These are phyloP conservation scores for Paecilomyces sp. DNA, from an alignment of 2,329 filamentous ascomycete genomes.

Conservation along the genomic window DNA sequence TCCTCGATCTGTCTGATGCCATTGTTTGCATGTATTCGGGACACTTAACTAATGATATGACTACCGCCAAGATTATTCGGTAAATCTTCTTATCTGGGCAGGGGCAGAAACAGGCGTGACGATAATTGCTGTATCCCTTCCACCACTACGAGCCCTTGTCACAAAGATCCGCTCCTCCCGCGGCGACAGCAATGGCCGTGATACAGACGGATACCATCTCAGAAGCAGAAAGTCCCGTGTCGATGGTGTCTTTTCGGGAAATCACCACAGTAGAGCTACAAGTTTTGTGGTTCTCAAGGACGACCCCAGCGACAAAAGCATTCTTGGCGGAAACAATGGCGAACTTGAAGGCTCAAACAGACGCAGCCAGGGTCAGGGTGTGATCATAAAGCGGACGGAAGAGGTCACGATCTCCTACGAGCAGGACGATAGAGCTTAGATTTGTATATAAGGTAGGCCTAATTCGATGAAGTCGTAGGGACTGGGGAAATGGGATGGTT, in stretches of 20 bases:
- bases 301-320: not conserved
- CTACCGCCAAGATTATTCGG: not conserved
- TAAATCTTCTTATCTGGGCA: slow-evolving; percentile 18
- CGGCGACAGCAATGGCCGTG: not conserved
- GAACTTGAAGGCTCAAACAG: not conserved
- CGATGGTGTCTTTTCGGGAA: not conserved
- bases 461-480: too few relatives aligned
- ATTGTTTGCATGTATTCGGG: not conserved
- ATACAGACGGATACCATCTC: slow-evolving; percentile 9
- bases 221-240: not conserved
- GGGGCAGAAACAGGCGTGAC: slow-evolving; percentile 19
- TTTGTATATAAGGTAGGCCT: not conserved
- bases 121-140: slow-evolving; percentile 20
- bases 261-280: not conserved
- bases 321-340: not conserved
- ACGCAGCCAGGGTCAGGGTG: not conserved
- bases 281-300: not conserved
- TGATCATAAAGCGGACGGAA: not conserved
- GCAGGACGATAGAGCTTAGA: not conserved
- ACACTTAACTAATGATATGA: not conserved
- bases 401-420: not conserved
- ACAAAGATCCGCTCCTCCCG: not conserved
- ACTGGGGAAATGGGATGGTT: too few relatives aligned
- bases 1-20: not conserved
- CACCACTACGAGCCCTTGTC: slow-evolving; percentile 18